These are phyloP conservation scores for Platanthera guangdongensis DNA, from an alignment of 106 monocot genomes.

Conservation along the genomic window DNA sequence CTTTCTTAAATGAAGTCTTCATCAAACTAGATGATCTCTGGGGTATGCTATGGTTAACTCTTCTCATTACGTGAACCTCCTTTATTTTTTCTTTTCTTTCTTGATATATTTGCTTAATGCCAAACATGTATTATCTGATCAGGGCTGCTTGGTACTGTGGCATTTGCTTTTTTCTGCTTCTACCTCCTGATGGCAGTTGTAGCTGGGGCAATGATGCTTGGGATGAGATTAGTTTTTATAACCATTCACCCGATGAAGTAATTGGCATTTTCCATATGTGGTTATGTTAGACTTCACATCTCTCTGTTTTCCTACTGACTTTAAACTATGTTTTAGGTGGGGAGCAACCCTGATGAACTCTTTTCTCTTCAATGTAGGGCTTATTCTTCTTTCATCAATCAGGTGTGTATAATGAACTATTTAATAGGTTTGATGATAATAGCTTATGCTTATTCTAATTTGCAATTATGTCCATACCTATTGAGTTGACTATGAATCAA, in stretches of 20 bases:
- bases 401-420: constrained; percentile 38
- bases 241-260: constrained; percentile 99
- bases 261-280: neutral
- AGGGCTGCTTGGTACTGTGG: constrained; percentile 92
- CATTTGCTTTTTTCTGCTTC: constrained; percentile 98
- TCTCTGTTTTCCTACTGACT: neutral
- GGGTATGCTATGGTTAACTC: constrained; percentile 48
- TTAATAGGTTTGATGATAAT: neutral
- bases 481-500: neutral
- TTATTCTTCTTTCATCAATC: constrained; percentile 92
- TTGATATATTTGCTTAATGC: neutral
- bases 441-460: neutral
- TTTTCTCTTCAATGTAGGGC: constrained; percentile 95
- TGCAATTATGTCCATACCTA: neutral
- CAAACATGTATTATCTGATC: constrained; percentile 13
- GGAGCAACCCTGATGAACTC: constrained; percentile 99
- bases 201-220: constrained; percentile 97
- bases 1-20: constrained; percentile 94
- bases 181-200: constrained; percentile 92
- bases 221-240: constrained; percentile 81
- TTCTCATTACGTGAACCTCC: neutral
- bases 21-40: constrained; percentile 89
- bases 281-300: neutral
- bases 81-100: neutral
- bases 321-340: constrained; percentile 54